Conservation (phyloP, 2,329 filamentous ascomycete species). For the Venturiaceae sp. region DNA sequence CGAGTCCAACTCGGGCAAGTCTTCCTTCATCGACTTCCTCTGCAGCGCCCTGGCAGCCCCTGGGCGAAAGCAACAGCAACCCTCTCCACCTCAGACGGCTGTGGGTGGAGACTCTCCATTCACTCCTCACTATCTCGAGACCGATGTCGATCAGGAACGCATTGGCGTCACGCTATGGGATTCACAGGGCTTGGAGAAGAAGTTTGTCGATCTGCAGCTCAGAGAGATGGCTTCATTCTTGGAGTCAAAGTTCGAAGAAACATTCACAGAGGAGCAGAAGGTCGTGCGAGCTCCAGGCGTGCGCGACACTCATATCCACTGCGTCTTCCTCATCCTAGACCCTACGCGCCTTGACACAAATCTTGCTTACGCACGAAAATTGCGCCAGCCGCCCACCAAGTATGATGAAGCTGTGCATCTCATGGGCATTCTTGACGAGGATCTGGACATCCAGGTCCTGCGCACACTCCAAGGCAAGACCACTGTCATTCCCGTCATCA, state of each 20-base stretch:
- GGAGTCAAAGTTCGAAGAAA: slow-evolving; percentile 97
- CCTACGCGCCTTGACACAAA: slow-evolving; percentile 78
- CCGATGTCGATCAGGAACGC: slow-evolving; percentile 85
- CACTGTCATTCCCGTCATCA: slow-evolving; percentile 87
- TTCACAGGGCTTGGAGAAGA: slow-evolving; percentile 89
- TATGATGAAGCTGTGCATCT: slow-evolving; percentile 23
- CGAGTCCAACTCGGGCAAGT: slow-evolving; percentile 81
- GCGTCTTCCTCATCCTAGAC: slow-evolving; percentile 85
- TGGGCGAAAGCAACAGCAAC: slow-evolving; percentile 58
- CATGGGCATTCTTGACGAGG: slow-evolving; percentile 69
- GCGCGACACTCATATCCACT: slow-evolving; percentile 95
- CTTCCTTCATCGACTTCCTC: slow-evolving; percentile 92
- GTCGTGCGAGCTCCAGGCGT: slow-evolving; percentile 86
- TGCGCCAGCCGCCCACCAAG: slow-evolving; percentile 35
- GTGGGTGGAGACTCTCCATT: slow-evolving; percentile 47
- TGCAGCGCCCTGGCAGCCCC: slow-evolving; percentile 76
- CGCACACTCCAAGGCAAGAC: slow-evolving; percentile 86
- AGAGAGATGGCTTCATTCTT: slow-evolving; percentile 86
- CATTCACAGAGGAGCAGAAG: slow-evolving; percentile 95
- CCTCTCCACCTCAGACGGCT: slow-evolving; percentile 34
- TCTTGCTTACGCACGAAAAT: slow-evolving; percentile 53
- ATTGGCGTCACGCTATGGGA: slow-evolving; percentile 95
- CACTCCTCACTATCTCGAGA: slow-evolving; percentile 82
- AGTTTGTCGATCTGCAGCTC: slow-evolving; percentile 86
- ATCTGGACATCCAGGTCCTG: slow-evolving; percentile 83